Evolutionary conservation across 148 eudicot genomes (phyloP).

Genomic region (Camellia lanceoleosa): DNA sequence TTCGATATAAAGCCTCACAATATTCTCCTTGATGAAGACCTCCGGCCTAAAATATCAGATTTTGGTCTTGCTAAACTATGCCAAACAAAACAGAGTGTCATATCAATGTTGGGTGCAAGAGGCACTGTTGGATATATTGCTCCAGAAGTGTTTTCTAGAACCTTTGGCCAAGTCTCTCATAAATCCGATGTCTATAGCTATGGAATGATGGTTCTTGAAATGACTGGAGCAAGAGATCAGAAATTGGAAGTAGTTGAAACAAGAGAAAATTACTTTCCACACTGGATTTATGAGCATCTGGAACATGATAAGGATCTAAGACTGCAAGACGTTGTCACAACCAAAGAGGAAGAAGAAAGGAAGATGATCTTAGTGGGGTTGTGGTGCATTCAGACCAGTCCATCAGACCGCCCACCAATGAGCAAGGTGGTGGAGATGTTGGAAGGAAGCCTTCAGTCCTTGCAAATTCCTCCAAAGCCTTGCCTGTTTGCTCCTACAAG

Average conservation of each 20-base stretch:
- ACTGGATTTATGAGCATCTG: neutral
- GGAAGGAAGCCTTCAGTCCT: neutral
- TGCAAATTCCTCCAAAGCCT: slow-evolving; percentile 6
- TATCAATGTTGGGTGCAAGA: slow-evolving; percentile 23
- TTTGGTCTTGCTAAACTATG: slow-evolving; percentile 31
- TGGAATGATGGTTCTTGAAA: slow-evolving; percentile 11
- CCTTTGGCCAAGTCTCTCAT: neutral
- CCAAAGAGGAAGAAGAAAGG: slow-evolving; percentile 3
- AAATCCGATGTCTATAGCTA: slow-evolving; percentile 7
- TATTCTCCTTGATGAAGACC: slow-evolving; percentile 28
- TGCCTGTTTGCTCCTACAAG: neutral
- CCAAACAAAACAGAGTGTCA: slow-evolving; percentile 13
- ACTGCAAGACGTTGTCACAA: neutral
- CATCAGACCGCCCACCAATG: neutral
- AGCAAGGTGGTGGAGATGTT: slow-evolving; percentile 10
- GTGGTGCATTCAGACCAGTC: slow-evolving; percentile 2
- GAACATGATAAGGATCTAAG: neutral
- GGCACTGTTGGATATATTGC: slow-evolving; percentile 3
- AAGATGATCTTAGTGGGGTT: slow-evolving; percentile 11
- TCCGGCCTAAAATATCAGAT: slow-evolving; percentile 33
- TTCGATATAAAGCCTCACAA: slow-evolving; percentile 51
- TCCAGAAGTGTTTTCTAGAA: slow-evolving; percentile 2
- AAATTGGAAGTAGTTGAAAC: neutral
- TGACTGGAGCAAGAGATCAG: neutral
- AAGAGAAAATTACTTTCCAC: neutral